phyloP scores from a whole-genome alignment of 306 rosid species.

The Macrotyloma uniflorum region DNA sequence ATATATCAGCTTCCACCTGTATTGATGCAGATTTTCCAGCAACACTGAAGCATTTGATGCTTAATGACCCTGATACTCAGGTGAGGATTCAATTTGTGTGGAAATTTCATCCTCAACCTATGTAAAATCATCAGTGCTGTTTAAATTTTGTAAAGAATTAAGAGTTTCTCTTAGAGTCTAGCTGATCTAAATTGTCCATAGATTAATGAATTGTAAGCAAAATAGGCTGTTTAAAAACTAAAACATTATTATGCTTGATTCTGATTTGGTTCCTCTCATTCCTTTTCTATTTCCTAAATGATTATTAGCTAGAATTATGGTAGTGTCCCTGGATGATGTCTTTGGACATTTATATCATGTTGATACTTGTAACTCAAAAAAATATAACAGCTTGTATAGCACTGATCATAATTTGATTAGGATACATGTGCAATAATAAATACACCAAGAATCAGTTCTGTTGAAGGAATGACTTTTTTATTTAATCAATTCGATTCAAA shows the following conservation, averaged over 20 bases:
- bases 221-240: not conserved
- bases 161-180: constrained; percentile 23
- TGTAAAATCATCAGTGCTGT: constrained; percentile 16
- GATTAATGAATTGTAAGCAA: constrained; percentile 4
- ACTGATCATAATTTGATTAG: not conserved
- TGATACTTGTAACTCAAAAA: not conserved
- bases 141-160: not conserved
- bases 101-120: constrained; percentile 13
- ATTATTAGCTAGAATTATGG: not conserved
- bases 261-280: not conserved
- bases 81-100: constrained; percentile 46
- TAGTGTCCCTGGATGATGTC: constrained; percentile 8
- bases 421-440: not conserved
- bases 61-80: constrained; percentile 90
- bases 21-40: constrained; percentile 88
- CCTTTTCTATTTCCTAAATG: not conserved
- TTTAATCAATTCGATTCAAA: constrained; percentile 5
- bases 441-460: not conserved
- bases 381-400: not conserved
- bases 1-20: constrained; percentile 91
- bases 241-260: not conserved
- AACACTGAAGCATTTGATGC: constrained; percentile 84
- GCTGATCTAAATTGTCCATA: constrained; percentile 19
- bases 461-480: not conserved
- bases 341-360: constrained; percentile 18